A percentile compares a stretch with the other conserved stretches of the same genome.
phyloP scores from a whole-genome alignment of 2,329 filamentous ascomycete genomes.

The Pseudodiploospora longispora region DNA sequence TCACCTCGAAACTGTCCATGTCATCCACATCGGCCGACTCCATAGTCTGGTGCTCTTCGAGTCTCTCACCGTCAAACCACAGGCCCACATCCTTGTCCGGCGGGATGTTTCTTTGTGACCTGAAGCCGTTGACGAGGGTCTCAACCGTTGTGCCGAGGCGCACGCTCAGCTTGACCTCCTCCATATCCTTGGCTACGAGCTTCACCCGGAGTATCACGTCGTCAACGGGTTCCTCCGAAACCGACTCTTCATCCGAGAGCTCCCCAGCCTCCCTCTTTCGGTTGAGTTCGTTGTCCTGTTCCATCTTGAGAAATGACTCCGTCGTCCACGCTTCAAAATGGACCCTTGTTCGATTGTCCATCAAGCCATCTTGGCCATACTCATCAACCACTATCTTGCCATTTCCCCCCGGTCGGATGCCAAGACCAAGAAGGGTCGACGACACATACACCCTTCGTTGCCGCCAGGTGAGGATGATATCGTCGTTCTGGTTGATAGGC shows the following conservation, averaged over 20 bases:
- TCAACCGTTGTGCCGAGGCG: slow-evolving; percentile 49
- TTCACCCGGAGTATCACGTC: slow-evolving; percentile 39
- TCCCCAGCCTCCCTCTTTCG: slow-evolving; percentile 35
- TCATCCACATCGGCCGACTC: slow-evolving; percentile 65
- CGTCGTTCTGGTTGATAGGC: slow-evolving; percentile 34
- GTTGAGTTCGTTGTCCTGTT: slow-evolving; percentile 40
- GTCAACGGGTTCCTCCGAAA: slow-evolving; percentile 13
- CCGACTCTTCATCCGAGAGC: slow-evolving; percentile 23
- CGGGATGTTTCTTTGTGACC: slow-evolving; percentile 42
- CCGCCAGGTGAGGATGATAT: slow-evolving; percentile 73
- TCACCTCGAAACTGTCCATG: slow-evolving; percentile 67
- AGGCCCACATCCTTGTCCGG: slow-evolving; percentile 49
- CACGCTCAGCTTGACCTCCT: slow-evolving; percentile 43
- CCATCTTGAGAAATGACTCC: slow-evolving; percentile 45
- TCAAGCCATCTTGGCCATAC: slow-evolving; percentile 34
- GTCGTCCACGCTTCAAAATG: slow-evolving; percentile 71
- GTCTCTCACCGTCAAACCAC: slow-evolving; percentile 65
- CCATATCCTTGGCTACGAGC: slow-evolving; percentile 44
- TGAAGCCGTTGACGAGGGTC: slow-evolving; percentile 56
- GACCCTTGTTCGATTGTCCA: slow-evolving; percentile 48
- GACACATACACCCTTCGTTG: slow-evolving; percentile 63
- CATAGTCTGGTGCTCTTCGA: slow-evolving; percentile 54
- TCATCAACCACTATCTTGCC: slow-evolving; percentile 34
- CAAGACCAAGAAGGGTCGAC: slow-evolving; percentile 64
- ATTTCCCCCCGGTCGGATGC: slow-evolving; percentile 39